These are phyloP conservation scores for Goffeauzyma gilvescens DNA, from an alignment of 768 basidiomycete species.

Conservation along the genomic window DNA sequence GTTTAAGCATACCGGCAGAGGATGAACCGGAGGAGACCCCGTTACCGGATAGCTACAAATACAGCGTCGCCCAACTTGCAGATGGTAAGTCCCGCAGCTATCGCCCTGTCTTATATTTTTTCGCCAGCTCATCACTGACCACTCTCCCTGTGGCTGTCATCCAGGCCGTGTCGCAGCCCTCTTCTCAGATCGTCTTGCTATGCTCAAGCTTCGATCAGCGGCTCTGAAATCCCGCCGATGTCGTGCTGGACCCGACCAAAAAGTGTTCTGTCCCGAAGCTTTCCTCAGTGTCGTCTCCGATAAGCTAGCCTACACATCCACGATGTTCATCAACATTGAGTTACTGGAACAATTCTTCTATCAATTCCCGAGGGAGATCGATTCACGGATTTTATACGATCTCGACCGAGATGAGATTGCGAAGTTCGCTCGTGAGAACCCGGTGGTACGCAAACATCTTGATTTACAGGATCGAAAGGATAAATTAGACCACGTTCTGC, in stretches of 20 bases:
- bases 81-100: constrained; percentile 47
- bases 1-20: constrained; percentile 1
- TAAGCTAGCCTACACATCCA: constrained; percentile 83
- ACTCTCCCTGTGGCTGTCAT: not conserved
- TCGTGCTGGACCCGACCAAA: constrained; percentile 64
- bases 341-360: constrained; percentile 97
- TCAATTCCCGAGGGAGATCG: constrained; percentile 97
- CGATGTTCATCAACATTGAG: constrained; percentile 98
- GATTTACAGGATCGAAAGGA: constrained; percentile 94
- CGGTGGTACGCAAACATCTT: constrained; percentile 61
- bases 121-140: not conserved
- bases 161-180: constrained; percentile 81
- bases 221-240: constrained; percentile 81
- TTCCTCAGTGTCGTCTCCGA: constrained; percentile 94
- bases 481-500: constrained; percentile 96
- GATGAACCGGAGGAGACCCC: constrained; percentile 43
- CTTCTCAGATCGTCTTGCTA: constrained; percentile 57
- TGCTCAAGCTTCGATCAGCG: constrained; percentile 67
- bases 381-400: constrained; percentile 77
- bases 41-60: constrained; percentile 60
- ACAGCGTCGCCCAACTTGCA: constrained; percentile 71
- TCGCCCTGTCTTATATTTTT: not conserved
- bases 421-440: constrained; percentile 89
- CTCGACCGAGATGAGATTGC: constrained; percentile 76
- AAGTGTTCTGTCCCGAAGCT: constrained; percentile 82